Evolutionary conservation across 345 rosid species (phyloP), one percentile per base, ranked within the genome.

Genomic region (Mangifera indica): DNA sequence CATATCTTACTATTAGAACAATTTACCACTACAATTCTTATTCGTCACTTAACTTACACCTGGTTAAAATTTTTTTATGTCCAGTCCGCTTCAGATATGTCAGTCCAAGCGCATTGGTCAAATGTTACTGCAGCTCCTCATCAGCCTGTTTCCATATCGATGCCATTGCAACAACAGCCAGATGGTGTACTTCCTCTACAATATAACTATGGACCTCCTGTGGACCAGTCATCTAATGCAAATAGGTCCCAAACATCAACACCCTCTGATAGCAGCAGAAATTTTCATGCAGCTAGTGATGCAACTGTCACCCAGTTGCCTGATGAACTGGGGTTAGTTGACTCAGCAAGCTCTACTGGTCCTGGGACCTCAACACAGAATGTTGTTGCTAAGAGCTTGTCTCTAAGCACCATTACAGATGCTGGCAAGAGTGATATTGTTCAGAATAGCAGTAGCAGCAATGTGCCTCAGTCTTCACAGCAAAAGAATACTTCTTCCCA

Each of bases 91-190:
- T 82, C 92, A 56, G 96, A 92, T 77, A 79, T 86, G 81, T 80
- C 93, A 2, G 84, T 85, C 63, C 92, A 89, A 80, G 88, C 91
- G 81, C 90, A 84, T 51, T 92, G 99, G 97, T 79, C 96, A 0
- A 93, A 88, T 80, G 80, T 89, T 81, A 86, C 97, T 45, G 65
- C 86, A 72, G 70, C 90, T 0, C 78, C 88, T 20, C 82, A 86
- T 56, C 96, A 85, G 55, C 77, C 87, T 20, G 74, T 75, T 61
- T 76, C 89, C 56, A 81, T 82, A 49, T 73, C 92, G 52, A 71
- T 85, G 82, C 87, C 90, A 70, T 75, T 84, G 79, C 97, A 86
- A 79, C 97, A 84, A 73, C 91, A 82, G 49, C 75, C 83, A 46
- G 98, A 84, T 74, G 79, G 63, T 21, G 68, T 64, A 6, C 78